phyloP scores from a whole-genome alignment of 116 monocot genomes.

The Phalaenopsis hybrid region DNA sequence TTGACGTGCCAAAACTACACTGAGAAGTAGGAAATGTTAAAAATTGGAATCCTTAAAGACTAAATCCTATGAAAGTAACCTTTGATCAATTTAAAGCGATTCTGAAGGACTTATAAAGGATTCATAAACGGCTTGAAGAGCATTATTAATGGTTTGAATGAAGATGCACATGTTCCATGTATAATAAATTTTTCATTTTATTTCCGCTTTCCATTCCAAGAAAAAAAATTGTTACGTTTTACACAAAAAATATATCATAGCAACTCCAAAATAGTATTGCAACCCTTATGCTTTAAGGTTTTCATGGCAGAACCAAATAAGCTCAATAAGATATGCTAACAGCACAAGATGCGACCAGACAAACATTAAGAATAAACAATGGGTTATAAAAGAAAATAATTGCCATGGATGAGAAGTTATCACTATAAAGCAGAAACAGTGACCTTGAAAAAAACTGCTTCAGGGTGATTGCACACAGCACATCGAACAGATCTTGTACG shows the following conservation, averaged over 20 bases:
- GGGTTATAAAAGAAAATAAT: neutral
- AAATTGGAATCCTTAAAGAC: neutral
- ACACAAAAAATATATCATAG: neutral
- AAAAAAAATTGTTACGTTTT: neutral
- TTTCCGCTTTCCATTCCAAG: neutral
- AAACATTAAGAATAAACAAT: neutral
- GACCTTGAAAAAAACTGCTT: constrained; percentile 85
- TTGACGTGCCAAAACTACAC: neutral
- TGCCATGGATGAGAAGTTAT: neutral
- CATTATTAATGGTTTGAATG: neutral
- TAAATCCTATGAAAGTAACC: neutral
- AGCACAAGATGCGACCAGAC: neutral
- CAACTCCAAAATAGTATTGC: neutral
- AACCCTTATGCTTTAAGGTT: neutral
- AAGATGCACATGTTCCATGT: neutral
- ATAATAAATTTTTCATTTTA: neutral
- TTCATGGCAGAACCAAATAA: neutral
- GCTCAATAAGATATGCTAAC: neutral
- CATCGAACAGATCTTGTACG: constrained; percentile 70
- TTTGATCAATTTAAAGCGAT: neutral
- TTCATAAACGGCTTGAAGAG: neutral
- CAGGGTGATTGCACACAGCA: constrained; percentile 54
- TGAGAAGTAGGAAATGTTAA: neutral
- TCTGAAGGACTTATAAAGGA: neutral
- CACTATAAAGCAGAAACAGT: neutral